Evolutionary conservation across 306 rosid genomes (phyloP).

Genomic region (Canavalia gladiata): DNA sequence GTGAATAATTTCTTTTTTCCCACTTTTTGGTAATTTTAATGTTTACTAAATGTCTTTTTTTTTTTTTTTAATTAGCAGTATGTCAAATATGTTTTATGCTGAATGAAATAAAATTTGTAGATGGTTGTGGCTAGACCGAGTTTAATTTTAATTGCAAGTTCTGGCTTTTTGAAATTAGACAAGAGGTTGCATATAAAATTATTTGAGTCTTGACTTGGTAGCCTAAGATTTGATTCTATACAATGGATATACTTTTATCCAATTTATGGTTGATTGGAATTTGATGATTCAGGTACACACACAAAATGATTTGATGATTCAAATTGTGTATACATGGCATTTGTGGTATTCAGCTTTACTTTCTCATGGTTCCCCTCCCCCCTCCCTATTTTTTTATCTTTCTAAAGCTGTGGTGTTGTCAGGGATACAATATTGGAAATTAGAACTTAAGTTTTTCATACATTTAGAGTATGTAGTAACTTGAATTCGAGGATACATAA

Average conservation of each 20-base stretch:
- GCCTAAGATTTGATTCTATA: not conserved
- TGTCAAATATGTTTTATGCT: not conserved
- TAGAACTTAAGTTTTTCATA: not conserved
- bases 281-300: not conserved
- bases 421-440: constrained; percentile 1
- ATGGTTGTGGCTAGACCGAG: not conserved
- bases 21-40: constrained; percentile 13
- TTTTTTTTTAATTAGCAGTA: not conserved
- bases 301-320: not conserved
- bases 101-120: not conserved
- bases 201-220: not conserved
- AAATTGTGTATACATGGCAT: not conserved
- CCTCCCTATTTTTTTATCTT: not conserved
- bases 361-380: not conserved
- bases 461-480: not conserved
- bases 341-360: constrained; percentile 1
- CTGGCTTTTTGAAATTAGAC: not conserved
- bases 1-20: not conserved
- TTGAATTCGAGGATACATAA: not conserved
- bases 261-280: constrained; percentile 9
- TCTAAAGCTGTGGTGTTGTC: not conserved
- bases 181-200: not conserved
- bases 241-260: not conserved
- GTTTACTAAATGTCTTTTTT: not conserved
- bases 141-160: not conserved